phyloP scores from a whole-genome alignment of 2,329 filamentous ascomycete species.

The Torrubiella hemipterigena region DNA sequence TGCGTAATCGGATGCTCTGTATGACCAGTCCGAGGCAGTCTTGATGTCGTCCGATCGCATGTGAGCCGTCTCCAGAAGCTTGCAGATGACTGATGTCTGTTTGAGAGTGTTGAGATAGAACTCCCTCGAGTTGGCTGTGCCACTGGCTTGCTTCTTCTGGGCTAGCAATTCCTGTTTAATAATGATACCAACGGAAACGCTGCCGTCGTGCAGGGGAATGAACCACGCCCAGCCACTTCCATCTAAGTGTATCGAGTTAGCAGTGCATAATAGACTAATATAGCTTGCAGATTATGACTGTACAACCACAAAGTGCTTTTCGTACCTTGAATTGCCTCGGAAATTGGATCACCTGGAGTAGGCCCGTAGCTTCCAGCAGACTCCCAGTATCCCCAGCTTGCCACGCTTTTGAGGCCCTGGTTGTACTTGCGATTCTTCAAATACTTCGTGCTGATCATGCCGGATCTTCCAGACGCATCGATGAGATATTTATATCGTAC shows the following conservation, averaged over 20 bases:
- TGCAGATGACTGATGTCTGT: conserved; percentile 15
- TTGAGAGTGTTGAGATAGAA: conserved; percentile 23
- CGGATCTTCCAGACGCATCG: conserved; percentile 33
- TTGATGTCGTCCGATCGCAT: conserved; percentile 23
- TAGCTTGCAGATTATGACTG: too few species aligned
- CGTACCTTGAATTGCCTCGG: neutral
- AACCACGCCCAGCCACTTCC: conserved; percentile 36
- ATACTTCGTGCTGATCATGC: conserved; percentile 34
- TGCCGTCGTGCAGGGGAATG: conserved; percentile 37
- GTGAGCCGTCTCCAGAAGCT: conserved; percentile 17
- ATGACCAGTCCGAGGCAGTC: conserved; percentile 33
- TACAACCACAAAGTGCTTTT: too few species aligned
- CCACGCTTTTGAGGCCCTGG: conserved; percentile 33
- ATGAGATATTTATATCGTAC: conserved; percentile 35
- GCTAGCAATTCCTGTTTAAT: conserved; percentile 23
- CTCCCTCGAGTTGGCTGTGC: conserved; percentile 9
- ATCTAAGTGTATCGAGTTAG: conserved; percentile 14
- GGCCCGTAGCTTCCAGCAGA: conserved; percentile 17
- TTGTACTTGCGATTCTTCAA: conserved; percentile 34
- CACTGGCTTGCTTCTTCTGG: conserved; percentile 19
- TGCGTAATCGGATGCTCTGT: conserved; percentile 29
- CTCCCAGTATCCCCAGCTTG: conserved; percentile 36
- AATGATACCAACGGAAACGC: conserved; percentile 29
- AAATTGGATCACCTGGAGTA: neutral
- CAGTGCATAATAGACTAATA: neutral